Conservation (phyloP, 169 alveolate species). For the Plasmodium gaboni region DNA sequence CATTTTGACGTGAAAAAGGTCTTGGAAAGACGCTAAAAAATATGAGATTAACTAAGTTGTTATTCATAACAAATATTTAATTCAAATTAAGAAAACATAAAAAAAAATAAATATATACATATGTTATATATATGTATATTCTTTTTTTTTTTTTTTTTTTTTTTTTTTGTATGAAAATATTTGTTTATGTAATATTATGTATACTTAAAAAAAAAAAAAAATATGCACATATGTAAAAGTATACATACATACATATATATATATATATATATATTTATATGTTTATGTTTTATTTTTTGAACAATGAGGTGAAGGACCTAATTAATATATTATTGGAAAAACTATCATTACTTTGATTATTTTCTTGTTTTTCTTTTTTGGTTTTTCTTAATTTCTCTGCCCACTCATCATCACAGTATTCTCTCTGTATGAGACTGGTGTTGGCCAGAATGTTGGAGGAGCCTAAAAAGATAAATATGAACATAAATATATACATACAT, state of each 20-base stretch:
- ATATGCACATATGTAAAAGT: not conserved
- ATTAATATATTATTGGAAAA: slow-evolving; percentile 14
- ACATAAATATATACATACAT: not conserved
- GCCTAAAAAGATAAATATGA: slow-evolving; percentile 14
- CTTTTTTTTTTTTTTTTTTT: not conserved
- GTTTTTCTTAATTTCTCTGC: slow-evolving; percentile 43
- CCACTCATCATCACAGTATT: slow-evolving; percentile 66
- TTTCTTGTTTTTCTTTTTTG: slow-evolving; percentile 30
- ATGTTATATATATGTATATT: not conserved
- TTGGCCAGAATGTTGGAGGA: slow-evolving; percentile 35
- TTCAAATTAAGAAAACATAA: not conserved
- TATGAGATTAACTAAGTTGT: not conserved
- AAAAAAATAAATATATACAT: slow-evolving; percentile 1
- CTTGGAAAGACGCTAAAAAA: slow-evolving; percentile 10
- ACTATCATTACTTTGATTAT: not conserved
- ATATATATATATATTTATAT: not conserved
- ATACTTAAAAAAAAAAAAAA: not conserved
- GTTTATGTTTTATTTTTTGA: slow-evolving; percentile 14
- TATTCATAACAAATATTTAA: not conserved
- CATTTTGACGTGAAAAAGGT: slow-evolving; percentile 53
- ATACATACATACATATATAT: not conserved
- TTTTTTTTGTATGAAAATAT: not conserved
- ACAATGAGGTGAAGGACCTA: slow-evolving; percentile 42
- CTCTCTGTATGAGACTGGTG: slow-evolving; percentile 42
- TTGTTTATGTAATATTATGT: not conserved